Conservation (phyloP, 2,329 filamentous ascomycete species). For the Alternaria triticimaculans region DNA sequence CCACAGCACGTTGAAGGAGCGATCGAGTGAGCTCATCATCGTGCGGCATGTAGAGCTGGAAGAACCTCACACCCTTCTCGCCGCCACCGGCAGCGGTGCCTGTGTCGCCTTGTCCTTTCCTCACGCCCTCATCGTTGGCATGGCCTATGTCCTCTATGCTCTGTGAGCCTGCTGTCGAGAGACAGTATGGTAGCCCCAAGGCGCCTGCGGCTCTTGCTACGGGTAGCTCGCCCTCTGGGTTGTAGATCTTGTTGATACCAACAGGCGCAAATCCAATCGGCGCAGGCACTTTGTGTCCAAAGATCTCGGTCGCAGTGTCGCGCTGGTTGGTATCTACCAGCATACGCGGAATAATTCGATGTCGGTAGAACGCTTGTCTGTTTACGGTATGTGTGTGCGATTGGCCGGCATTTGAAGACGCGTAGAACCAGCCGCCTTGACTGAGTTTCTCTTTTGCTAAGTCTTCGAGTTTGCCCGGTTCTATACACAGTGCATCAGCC, state of each 20-base stretch:
- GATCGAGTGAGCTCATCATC: conserved; percentile 66
- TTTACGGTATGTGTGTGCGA: conserved; percentile 64
- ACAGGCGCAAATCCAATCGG: conserved; percentile 71
- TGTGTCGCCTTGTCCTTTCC: neutral
- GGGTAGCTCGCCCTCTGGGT: conserved; percentile 63
- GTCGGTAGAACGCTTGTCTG: conserved; percentile 68
- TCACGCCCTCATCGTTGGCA: conserved; percentile 57
- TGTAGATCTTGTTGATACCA: conserved; percentile 71
- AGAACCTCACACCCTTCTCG: conserved; percentile 57
- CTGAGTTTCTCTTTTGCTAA: conserved; percentile 63
- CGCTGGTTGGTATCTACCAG: conserved; percentile 66
- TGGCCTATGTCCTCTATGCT: conserved; percentile 65
- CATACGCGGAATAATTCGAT: conserved; percentile 67
- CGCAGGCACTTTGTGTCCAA: conserved; percentile 64
- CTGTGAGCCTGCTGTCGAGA: conserved; percentile 64
- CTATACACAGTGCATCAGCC: conserved; percentile 32
- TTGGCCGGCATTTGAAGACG: conserved; percentile 63
- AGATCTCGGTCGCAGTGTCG: conserved; percentile 65
- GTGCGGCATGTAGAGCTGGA: conserved; percentile 69
- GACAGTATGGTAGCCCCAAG: conserved; percentile 64
- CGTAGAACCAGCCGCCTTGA: conserved; percentile 65
- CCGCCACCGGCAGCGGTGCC: conserved; percentile 7
- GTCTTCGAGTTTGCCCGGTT: conserved; percentile 66
- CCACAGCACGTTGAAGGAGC: conserved; percentile 62
- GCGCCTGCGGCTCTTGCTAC: conserved; percentile 67